Evolutionary conservation across 2,329 filamentous ascomycete genomes (phyloP), one percentile per base, ranked within the genome.

Genomic region (Pseudofabraea citricarpa): DNA sequence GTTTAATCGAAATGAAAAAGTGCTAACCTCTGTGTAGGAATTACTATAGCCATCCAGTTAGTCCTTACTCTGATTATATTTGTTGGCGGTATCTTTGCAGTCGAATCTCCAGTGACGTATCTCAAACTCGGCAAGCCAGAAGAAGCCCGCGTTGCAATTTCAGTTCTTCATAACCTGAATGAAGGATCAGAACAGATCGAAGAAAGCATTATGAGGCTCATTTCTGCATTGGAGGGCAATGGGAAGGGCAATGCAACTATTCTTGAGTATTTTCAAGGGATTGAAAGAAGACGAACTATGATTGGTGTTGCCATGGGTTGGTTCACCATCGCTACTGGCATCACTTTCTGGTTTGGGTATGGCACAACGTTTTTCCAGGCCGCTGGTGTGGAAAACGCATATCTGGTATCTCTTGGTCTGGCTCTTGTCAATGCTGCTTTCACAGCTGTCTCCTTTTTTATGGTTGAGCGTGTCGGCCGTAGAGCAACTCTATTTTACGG

Each of bases 341-440:
- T 35, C n/a, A 35, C 32, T 16, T 35, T 35, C 32, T 35, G 32
- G 32, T 35, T 35, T 35, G 32, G 32, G 13, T 35, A 35, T 18
- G 32, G 32, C 32, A 35, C 32, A 18, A 35, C 32, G 10, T 35
- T 35, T 16, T 35, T 35, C 32, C 13, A 15, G 10, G 32, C 32
- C 16, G 32, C 32, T 35, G 32, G 32, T n/a, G 32, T 35, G 10
- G 10, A 19, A 15, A 35, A 35, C 18, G 32, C 32, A 18, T 35
- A 35, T 18, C 18, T 35, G 16, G 32, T 35, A 19, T 35, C 32
- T 35, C 16, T 35, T 15, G 16, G 13, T 15, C 18, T 35, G 10
- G 32, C 32, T 15, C 32, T 35, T 19, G 32, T 35, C 18, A 35
- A 35, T 10, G 32, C 32, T 15, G 16, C 16, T 35, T 35, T 35